Conservation (phyloP, 2,329 filamentous ascomycete genomes). For the Pseudopyrenochaeta lycopersici region DNA sequence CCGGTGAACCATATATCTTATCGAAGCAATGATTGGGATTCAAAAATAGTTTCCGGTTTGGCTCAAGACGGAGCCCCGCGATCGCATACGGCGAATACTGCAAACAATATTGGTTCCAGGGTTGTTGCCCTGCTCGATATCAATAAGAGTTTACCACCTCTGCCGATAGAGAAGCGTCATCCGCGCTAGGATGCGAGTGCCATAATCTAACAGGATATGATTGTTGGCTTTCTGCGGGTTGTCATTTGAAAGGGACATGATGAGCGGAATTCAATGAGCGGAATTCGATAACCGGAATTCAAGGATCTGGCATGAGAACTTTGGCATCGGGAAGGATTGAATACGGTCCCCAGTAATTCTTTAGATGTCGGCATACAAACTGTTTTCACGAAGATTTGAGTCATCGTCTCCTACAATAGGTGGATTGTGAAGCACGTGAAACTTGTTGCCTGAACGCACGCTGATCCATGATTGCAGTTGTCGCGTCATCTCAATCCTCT, state of each 20-base stretch:
- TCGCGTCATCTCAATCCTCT: background rate
- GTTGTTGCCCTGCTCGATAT: background rate
- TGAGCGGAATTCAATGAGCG: too few relatives aligned
- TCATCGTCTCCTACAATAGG: background rate
- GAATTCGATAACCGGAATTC: too few relatives aligned
- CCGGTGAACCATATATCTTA: background rate
- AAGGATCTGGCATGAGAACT: too few relatives aligned
- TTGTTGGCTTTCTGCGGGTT: background rate
- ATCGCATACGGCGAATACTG: background rate
- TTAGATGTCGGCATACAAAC: background rate
- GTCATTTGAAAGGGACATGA: background rate
- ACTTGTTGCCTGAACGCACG: background rate
- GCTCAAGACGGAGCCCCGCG: background rate
- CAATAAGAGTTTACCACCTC: constrained; percentile 16
- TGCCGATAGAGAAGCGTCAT: constrained; percentile 8
- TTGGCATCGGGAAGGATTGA: too few relatives aligned
- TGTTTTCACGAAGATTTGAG: background rate
- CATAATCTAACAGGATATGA: background rate
- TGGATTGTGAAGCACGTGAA: background rate
- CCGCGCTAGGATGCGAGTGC: background rate
- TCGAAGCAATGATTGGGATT: background rate
- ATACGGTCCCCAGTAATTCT: too few relatives aligned
- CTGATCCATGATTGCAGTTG: background rate
- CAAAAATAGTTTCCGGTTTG: background rate
- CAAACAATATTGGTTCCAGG: background rate